A percentile compares a stretch with the other conserved stretches of the same genome.
These are phyloP conservation scores for Suillus clintonianus DNA, from an alignment of 768 basidiomycete species.

Conservation along the genomic window DNA sequence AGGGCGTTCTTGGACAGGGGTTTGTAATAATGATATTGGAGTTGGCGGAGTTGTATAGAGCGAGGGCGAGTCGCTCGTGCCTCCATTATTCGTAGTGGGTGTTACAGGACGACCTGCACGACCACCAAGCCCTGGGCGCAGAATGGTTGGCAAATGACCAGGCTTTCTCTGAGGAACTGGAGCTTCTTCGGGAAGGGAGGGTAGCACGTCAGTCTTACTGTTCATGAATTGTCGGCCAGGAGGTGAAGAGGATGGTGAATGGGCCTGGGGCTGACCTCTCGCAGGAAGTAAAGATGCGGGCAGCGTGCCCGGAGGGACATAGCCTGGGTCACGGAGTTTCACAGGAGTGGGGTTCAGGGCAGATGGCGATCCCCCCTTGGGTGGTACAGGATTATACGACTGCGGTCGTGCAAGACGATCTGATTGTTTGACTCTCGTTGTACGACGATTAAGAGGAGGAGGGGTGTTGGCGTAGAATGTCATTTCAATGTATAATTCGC, in stretches of 20 bases:
- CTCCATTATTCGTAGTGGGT: slow-evolving; percentile 11
- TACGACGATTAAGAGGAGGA: slow-evolving; percentile 49
- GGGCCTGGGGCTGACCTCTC: slow-evolving; percentile 8
- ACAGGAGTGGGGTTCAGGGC: neutral
- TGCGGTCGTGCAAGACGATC: slow-evolving; percentile 53
- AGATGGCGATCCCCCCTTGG: neutral
- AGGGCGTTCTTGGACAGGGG: slow-evolving; percentile 9
- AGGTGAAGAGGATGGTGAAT: slow-evolving; percentile 7
- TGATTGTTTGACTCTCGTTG: slow-evolving; percentile 53
- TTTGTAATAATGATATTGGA: slow-evolving; percentile 11
- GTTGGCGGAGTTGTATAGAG: slow-evolving; percentile 9
- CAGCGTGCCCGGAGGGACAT: slow-evolving; percentile 11
- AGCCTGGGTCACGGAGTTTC: slow-evolving; percentile 8
- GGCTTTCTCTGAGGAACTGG: slow-evolving; percentile 16
- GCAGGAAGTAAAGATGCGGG: slow-evolving; percentile 27
- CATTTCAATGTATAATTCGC: slow-evolving; percentile 91
- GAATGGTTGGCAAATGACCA: slow-evolving; percentile 37
- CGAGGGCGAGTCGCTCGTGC: slow-evolving; percentile 14
- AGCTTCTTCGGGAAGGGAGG: slow-evolving; percentile 40
- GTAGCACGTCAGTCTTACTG: slow-evolving; percentile 35
- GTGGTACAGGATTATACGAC: slow-evolving; percentile 19
- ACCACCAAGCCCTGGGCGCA: slow-evolving; percentile 41
- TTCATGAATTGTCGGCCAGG: slow-evolving; percentile 6
- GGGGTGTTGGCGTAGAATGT: slow-evolving; percentile 83
- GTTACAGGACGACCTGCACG: slow-evolving; percentile 18